These are phyloP conservation scores for Penicillium sp. DNA, from an alignment of 2,329 filamentous ascomycete genomes.

Conservation along the genomic window DNA sequence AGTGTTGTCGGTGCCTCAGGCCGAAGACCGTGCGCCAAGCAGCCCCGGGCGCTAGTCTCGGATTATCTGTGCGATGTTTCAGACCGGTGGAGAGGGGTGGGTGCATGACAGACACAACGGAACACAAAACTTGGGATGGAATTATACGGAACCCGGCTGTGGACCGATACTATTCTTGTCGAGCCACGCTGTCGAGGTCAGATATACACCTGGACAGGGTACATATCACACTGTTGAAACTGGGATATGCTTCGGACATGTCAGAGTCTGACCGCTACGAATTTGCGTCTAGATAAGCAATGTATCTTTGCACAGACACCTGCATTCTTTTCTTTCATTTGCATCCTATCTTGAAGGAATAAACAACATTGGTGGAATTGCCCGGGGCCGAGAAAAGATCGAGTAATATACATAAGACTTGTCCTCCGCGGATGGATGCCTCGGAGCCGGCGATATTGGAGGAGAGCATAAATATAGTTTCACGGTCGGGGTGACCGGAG, in stretches of 20 bases:
- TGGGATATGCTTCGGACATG: neutral
- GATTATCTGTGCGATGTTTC: conserved; percentile 22
- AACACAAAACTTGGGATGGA: neutral
- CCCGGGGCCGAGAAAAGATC: neutral
- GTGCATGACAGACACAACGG: neutral
- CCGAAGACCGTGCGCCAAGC: conserved; percentile 9
- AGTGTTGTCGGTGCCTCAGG: neutral
- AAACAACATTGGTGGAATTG: neutral
- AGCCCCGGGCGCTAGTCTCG: conserved; percentile 17
- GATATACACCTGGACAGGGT: no score
- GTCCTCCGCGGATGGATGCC: neutral
- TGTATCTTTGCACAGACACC: neutral
- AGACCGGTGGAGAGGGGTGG: conserved; percentile 7
- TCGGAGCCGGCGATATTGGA: neutral
- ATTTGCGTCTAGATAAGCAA: neutral
- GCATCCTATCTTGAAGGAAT: neutral
- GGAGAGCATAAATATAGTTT: neutral
- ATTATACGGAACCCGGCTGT: neutral
- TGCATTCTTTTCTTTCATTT: neutral
- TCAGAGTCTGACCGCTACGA: neutral
- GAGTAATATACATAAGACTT: neutral
- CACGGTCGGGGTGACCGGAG: neutral
- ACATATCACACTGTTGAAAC: no score
- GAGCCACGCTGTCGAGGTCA: neutral
- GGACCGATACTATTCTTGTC: neutral